Conservation (phyloP, 495 filamentous ascomycete genomes). For the Aspergillus baeticus region DNA sequence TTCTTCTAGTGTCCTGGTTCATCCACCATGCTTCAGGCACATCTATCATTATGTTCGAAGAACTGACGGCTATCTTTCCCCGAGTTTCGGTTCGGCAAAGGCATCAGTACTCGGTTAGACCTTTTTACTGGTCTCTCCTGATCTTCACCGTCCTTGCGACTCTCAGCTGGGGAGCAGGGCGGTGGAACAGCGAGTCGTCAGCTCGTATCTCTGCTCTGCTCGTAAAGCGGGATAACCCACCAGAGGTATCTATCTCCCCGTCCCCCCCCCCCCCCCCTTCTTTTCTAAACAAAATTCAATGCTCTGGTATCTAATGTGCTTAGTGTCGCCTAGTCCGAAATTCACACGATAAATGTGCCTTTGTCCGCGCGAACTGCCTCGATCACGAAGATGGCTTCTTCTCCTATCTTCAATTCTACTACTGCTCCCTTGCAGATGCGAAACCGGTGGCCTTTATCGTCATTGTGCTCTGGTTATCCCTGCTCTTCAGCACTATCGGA, state of each 20-base stretch:
- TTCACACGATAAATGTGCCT: slow-evolving; percentile 79
- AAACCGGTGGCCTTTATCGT: slow-evolving; percentile 75
- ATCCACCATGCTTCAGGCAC: slow-evolving; percentile 32
- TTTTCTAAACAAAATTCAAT: background rate
- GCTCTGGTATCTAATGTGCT: background rate
- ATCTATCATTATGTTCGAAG: slow-evolving; percentile 25
- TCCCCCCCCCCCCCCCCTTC: background rate
- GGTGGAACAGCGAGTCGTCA: slow-evolving; percentile 5
- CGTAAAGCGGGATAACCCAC: slow-evolving; percentile 26
- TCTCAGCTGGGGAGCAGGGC: slow-evolving; percentile 25
- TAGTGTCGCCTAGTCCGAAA: slow-evolving; percentile 81
- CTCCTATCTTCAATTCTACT: slow-evolving; percentile 89
- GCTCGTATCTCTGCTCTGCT: slow-evolving; percentile 10
- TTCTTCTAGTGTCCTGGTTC: background rate
- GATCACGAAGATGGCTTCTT: slow-evolving; percentile 89
- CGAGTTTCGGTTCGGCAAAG: slow-evolving; percentile 25
- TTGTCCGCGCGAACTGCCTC: slow-evolving; percentile 74
- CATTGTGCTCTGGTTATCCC: slow-evolving; percentile 77
- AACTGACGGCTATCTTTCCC: slow-evolving; percentile 21
- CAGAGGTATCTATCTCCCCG: slow-evolving; percentile 34
- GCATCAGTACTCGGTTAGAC: slow-evolving; percentile 36
- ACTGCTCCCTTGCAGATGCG: slow-evolving; percentile 71
- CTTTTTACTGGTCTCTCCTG: slow-evolving; percentile 36
- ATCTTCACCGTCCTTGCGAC: slow-evolving; percentile 29
- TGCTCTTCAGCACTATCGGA: slow-evolving; percentile 96